Base-by-base conservation (phyloP, 164 flowering plant genomes). In the Saururus chinensis region DNA sequence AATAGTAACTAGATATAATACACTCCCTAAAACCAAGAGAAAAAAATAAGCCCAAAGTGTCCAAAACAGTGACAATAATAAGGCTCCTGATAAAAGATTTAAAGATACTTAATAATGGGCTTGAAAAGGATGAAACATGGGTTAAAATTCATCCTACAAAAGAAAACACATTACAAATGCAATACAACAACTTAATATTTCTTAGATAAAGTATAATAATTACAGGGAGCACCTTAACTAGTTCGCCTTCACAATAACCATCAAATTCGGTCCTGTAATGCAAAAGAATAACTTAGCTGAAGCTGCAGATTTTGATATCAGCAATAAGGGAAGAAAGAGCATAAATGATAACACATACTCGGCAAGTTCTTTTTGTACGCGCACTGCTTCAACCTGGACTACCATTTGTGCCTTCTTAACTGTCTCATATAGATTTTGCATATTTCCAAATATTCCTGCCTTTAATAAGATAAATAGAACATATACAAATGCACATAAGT, bases 371-470 rank as follows among this genome's bases (percentile, higher is more conserved):
- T 92, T 89, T 69, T 92, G 98, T 42, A 92, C 92, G 57, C 84
- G 85, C 37, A 89, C 96, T 62, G 95, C 98, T 79, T 92, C 98
- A 64, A 92, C 98, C 80, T 89, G 98, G 71, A 89, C 98, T 51
- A 89, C 96, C 87, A 78, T 86, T 56, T 92, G 95, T 7, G 98
- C 98, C 78, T 89, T 92, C 79, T 87, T 92, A 58, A 92, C 93
- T 19, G 95, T 86, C 68, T 92, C 98, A 59, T 80, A 92, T 13
- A 89, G 70, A 70, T 86, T 87, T 70, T 84, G 91, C 96, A 89
- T 89, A 66, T 92, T 92, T 53, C 96, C 96, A 12, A 92, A 69
- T 25, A 87, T 70, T 68, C 98, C 98, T 66, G 89, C 95, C 98
- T 92, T 72, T 25, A 37, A 7, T 40, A 25, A 21, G 16, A 26